Conservation (phyloP, 768 basidiomycete genomes). For the Trametes cingulata region DNA sequence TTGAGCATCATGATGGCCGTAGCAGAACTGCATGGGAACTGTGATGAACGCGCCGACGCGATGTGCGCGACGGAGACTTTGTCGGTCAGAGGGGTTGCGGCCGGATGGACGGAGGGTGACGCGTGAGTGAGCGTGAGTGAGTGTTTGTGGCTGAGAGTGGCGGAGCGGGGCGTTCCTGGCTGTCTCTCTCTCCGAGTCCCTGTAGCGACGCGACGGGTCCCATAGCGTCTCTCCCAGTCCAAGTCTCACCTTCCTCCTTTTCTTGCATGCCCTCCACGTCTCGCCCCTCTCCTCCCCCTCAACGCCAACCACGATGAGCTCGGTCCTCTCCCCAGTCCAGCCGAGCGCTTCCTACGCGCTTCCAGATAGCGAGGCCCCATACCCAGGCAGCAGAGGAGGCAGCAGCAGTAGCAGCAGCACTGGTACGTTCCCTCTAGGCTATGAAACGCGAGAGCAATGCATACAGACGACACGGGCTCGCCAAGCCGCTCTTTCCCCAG, state of each 20-base stretch:
- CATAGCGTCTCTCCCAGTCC: background rate
- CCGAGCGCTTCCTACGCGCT: constrained; percentile 7
- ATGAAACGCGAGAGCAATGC: background rate
- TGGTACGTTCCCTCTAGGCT: constrained; percentile 3
- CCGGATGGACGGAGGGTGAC: no score
- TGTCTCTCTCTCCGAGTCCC: no score
- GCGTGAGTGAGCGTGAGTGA: no score
- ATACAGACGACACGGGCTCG: background rate
- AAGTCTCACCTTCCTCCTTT: background rate
- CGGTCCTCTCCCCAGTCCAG: constrained; percentile 5
- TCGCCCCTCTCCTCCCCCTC: background rate
- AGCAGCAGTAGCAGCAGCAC: background rate
- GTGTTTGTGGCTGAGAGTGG: no score
- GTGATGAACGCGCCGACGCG: background rate
- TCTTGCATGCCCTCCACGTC: background rate
- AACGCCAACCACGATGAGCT: constrained; percentile 8
- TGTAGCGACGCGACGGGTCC: constrained; percentile 2
- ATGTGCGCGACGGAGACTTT: background rate
- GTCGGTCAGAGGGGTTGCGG: no score
- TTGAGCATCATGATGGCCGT: background rate
- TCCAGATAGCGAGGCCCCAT: background rate
- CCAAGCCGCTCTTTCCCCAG: constrained; percentile 11
- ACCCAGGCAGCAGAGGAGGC: no score
- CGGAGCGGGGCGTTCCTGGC: no score
- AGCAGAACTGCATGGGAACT: background rate